These are phyloP conservation scores for Trichothecium sympodiale DNA, from an alignment of 2,329 filamentous ascomycete genomes.

Conservation along the genomic window DNA sequence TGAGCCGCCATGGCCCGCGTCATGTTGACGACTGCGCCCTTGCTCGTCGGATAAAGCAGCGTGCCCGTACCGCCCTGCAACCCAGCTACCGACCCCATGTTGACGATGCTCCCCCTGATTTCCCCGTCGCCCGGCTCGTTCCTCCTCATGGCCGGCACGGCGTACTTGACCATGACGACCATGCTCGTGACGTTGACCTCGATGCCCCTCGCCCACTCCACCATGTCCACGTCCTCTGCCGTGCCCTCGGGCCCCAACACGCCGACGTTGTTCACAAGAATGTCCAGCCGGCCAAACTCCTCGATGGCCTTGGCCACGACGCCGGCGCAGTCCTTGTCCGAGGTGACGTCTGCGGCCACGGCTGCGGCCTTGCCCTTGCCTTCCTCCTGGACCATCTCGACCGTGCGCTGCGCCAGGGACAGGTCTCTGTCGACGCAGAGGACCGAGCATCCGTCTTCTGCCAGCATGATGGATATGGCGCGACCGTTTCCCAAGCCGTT, in stretches of 20 bases:
- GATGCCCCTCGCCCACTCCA: constrained; percentile 42
- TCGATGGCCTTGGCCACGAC: constrained; percentile 28
- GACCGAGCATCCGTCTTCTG: constrained; percentile 45
- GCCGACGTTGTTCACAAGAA: constrained; percentile 56
- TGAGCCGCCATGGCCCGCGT: constrained; percentile 40
- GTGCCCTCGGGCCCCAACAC: constrained; percentile 47
- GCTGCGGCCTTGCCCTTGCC: constrained; percentile 28
- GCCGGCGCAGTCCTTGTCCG: constrained; percentile 35
- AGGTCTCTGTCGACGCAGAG: constrained; percentile 45
- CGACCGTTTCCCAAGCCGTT: constrained; percentile 51
- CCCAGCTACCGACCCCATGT: constrained; percentile 52
- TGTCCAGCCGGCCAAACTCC: constrained; percentile 45
- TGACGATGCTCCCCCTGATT: constrained; percentile 42
- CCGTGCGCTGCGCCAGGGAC: constrained; percentile 39
- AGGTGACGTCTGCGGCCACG: constrained; percentile 42
- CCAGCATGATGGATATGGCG: constrained; percentile 46
- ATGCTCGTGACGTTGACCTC: constrained; percentile 55
- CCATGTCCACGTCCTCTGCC: constrained; percentile 49
- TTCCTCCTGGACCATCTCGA: constrained; percentile 35
- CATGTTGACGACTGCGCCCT: constrained; percentile 39
- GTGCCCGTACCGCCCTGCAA: constrained; percentile 32
- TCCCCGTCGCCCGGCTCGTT: constrained; percentile 30
- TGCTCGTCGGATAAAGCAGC: constrained; percentile 34
- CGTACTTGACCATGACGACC: constrained; percentile 52
- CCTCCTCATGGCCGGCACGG: constrained; percentile 46